Percentiles rank a stretch among this genome's conserved stretches.
Evolutionary conservation across 345 rosid species (phyloP).

Genomic region (Populus simonii): DNA sequence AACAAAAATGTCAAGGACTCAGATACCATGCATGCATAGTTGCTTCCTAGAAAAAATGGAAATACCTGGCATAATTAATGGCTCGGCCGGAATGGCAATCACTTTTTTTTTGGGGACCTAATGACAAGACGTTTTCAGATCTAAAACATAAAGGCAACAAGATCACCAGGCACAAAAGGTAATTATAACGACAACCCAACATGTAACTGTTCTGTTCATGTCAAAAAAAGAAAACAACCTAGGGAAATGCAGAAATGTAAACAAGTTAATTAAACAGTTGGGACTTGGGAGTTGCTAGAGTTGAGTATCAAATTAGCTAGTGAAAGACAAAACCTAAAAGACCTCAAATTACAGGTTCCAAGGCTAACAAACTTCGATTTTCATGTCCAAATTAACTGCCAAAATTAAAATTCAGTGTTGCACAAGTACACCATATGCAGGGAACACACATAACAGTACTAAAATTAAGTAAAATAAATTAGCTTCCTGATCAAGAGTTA

Average conservation of each 20-base stretch:
- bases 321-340: not conserved
- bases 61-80: no score
- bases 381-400: not conserved
- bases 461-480: not conserved
- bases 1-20: not conserved
- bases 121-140: not conserved
- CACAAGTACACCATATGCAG: not conserved
- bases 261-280: not conserved
- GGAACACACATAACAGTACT: not conserved
- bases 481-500: not conserved
- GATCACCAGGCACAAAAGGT: not conserved
- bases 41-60: no score
- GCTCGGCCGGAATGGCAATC: not conserved
- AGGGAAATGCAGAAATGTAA: not conserved
- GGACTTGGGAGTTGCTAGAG: not conserved
- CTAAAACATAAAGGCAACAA: not conserved
- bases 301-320: not conserved
- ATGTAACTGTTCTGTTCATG: not conserved
- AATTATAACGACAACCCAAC: not conserved
- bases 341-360: not conserved
- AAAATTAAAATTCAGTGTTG: not conserved
- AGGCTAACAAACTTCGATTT: not conserved
- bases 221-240: not conserved
- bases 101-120: no score
- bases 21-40: not conserved